Base-by-base conservation (phyloP, 2,329 filamentous ascomycete species). In the Venturia carpophila region DNA sequence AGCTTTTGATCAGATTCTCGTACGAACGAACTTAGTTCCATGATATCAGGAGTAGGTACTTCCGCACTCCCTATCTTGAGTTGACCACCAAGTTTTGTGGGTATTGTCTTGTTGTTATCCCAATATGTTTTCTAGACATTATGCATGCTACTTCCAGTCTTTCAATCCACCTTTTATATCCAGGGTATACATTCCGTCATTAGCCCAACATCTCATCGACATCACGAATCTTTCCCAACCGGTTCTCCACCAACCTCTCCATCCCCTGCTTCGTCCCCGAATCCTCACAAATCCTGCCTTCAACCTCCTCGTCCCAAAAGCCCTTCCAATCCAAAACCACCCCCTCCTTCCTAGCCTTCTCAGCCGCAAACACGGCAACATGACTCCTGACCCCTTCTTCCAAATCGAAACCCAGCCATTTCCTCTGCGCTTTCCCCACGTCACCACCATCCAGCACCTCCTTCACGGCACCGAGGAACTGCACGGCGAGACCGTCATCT, bases 381-480 rank as follows among this genome's bases (percentile, higher is more conserved):
- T 97, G 94, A 71, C 91, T 96, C 61, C 89, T 82, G n/a, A 97
- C 82, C 1, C 89, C 85, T 72, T 97, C 94, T 65, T 96, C 91
- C 9, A 96, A 77, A 15, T 88, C 89, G 75, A 91, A 96, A 0
- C 91, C 92, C 34, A 97, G 80, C 72, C 87, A 85, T 71, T 86
- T 80, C 66, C 81, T 80, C 80, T 97, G 93, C 1, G 92, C 92
- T 67, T 83, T 82, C 49, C 82, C 78, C 0, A 89, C 87, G 37
- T 79, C 76, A 0, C 81, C 83, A 66, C 85, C 80, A 67, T 87
- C 88, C 75, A 92, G 89, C 56, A 96, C 91, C 4, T 84, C 85
- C 71, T 91, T 84, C 10, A 96, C 88, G 1, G 94, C 94, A 67
- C 85, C 79, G 2, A 97, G 84, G 74, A 96, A 97, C 72, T 93